These are phyloP conservation scores for Ambrosia hybrid DNA, from an alignment of 140 eudicot genomes.

Conservation along the genomic window DNA sequence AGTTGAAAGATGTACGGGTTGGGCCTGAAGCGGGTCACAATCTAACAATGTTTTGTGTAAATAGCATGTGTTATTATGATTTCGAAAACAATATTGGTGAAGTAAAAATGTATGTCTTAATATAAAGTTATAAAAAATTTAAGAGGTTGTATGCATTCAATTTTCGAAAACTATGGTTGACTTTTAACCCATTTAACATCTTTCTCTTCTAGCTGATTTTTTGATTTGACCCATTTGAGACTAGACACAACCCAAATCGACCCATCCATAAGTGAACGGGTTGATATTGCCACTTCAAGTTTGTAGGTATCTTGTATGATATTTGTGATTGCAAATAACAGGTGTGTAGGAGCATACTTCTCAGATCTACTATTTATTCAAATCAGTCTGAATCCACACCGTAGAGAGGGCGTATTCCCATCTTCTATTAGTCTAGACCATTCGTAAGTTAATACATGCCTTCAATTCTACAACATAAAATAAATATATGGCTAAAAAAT, in stretches of 20 bases:
- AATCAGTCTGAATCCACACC: conserved; percentile 85
- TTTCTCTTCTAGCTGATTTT: not conserved
- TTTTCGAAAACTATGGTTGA: too few species aligned
- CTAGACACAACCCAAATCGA: not conserved
- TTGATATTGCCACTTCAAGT: conserved; percentile 2
- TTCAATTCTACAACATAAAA: conserved; percentile 16
- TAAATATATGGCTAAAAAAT: too few species aligned
- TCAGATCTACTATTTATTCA: conserved; percentile 77
- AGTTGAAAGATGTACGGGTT: too few species aligned
- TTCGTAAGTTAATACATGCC: conserved; percentile 59
- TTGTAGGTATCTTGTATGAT: conserved; percentile 6
- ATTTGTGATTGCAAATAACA: conserved; percentile 39
- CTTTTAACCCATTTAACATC: too few species aligned
- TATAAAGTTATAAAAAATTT: too few species aligned
- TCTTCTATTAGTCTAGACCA: conserved; percentile 76
- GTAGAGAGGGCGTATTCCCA: conserved; percentile 57
- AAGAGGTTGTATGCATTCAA: too few species aligned
- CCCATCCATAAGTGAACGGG: not conserved
- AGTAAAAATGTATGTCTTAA: too few species aligned
- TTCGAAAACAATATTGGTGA: too few species aligned
- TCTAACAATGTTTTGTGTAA: too few species aligned
- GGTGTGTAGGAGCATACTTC: conserved; percentile 82
- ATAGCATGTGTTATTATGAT: too few species aligned
- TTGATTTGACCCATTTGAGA: not conserved
- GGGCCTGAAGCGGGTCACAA: too few species aligned